phyloP scores from a whole-genome alignment of 345 rosid genomes.

The Erucastrum elatum region DNA sequence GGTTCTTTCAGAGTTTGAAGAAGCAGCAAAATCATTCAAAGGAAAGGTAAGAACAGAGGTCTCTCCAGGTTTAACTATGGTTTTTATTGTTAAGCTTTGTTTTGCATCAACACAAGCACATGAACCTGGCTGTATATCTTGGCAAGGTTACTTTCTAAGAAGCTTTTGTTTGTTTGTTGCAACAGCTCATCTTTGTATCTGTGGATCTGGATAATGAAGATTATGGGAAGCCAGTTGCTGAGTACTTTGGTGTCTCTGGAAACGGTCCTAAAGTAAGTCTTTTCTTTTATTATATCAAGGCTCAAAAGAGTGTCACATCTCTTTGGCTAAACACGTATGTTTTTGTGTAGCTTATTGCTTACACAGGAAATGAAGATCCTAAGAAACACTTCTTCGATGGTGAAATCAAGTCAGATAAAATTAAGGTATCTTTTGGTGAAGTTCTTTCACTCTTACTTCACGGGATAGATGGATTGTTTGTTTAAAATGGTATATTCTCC shows the following conservation, averaged over 20 bases:
- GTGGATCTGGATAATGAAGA: slow-evolving; percentile 95
- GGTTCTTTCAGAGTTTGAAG: slow-evolving; percentile 63
- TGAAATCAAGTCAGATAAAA: slow-evolving; percentile 62
- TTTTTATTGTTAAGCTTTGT: background rate
- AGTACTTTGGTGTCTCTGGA: slow-evolving; percentile 84
- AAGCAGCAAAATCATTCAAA: slow-evolving; percentile 82
- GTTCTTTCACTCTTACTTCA: background rate
- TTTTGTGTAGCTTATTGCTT: slow-evolving; percentile 67
- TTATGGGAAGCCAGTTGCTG: slow-evolving; percentile 89
- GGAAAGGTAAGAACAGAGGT: slow-evolving; percentile 65
- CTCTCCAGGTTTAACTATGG: background rate
- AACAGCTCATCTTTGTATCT: slow-evolving; percentile 85
- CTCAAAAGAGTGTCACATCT: background rate
- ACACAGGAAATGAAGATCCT: slow-evolving; percentile 85
- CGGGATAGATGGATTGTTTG: background rate
- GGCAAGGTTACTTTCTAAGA: slow-evolving; percentile 16
- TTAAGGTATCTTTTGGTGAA: slow-evolving; percentile 57
- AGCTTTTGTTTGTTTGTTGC: slow-evolving; percentile 18
- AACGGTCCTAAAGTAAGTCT: slow-evolving; percentile 60
- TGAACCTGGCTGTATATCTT: background rate
- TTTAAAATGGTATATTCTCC: background rate
- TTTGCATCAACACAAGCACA: background rate
- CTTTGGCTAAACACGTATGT: background rate
- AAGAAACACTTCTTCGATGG: slow-evolving; percentile 69
- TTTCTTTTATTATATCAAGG: background rate